phyloP scores from a whole-genome alignment of 495 filamentous ascomycete species.

The Sphaerosporella brunnea region DNA sequence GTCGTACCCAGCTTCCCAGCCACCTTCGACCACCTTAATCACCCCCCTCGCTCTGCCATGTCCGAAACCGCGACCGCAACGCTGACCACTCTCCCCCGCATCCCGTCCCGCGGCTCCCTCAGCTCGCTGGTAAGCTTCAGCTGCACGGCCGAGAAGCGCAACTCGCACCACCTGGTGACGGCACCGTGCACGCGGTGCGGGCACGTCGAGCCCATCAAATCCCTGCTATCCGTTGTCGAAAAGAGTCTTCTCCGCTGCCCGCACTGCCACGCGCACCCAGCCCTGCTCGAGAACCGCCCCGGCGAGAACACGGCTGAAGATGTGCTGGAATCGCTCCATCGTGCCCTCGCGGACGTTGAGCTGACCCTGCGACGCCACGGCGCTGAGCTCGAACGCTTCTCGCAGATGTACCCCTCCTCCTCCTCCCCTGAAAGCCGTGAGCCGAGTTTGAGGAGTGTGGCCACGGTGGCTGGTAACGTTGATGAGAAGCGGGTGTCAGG shows the following conservation, averaged over 20 bases:
- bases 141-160: not conserved
- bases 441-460: not conserved
- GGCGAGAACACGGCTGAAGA: not conserved
- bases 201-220: conserved; percentile 1
- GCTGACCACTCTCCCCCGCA: not conserved
- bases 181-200: conserved; percentile 1
- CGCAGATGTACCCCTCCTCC: not conserved
- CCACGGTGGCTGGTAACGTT: not conserved
- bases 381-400: not conserved
- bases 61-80: not conserved
- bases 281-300: not conserved
- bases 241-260: conserved; percentile 1
- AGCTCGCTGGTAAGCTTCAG: not conserved
- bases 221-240: not conserved
- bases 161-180: not conserved
- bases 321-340: not conserved
- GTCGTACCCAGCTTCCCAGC: no score
- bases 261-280: not conserved
- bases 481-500: no score
- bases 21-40: no score
- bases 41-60: no score
- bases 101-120: not conserved
- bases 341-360: not conserved
- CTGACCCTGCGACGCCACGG: not conserved
- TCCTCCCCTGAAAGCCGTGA: not conserved